These are phyloP conservation scores for Candida xiaguanensis DNA, from an alignment of 805 yeast genomes.

Conservation along the genomic window DNA sequence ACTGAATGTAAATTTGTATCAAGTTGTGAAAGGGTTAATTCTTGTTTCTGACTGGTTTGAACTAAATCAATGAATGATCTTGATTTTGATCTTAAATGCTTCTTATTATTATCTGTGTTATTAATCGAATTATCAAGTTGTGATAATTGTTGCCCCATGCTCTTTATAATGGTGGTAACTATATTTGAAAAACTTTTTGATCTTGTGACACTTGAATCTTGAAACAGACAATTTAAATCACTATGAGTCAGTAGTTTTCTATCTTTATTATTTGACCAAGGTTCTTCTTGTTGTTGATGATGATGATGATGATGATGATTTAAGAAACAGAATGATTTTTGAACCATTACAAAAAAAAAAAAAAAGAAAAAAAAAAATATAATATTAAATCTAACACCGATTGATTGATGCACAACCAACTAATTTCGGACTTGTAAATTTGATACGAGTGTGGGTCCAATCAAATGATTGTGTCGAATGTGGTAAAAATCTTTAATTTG, in stretches of 20 bases:
- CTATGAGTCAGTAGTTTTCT: background rate
- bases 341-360: conserved; percentile 1
- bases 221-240: background rate
- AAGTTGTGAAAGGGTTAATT: background rate
- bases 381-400: background rate
- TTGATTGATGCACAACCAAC: background rate
- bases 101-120: background rate
- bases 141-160: conserved; percentile 5
- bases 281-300: background rate
- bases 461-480: too few species aligned
- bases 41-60: too few species aligned
- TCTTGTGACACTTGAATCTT: background rate
- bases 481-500: too few species aligned
- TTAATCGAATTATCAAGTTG: background rate
- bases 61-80: background rate
- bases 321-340: background rate
- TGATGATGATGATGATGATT: background rate
- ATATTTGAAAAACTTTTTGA: background rate
- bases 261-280: background rate
- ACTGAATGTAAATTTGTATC: background rate
- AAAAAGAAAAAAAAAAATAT: background rate
- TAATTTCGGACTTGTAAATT: background rate
- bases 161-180: background rate
- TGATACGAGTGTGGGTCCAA: background rate
- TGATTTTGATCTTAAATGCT: background rate